Evolutionary conservation across 2,329 filamentous ascomycete genomes (phyloP).

Genomic region (Colletotrichum incanum): DNA sequence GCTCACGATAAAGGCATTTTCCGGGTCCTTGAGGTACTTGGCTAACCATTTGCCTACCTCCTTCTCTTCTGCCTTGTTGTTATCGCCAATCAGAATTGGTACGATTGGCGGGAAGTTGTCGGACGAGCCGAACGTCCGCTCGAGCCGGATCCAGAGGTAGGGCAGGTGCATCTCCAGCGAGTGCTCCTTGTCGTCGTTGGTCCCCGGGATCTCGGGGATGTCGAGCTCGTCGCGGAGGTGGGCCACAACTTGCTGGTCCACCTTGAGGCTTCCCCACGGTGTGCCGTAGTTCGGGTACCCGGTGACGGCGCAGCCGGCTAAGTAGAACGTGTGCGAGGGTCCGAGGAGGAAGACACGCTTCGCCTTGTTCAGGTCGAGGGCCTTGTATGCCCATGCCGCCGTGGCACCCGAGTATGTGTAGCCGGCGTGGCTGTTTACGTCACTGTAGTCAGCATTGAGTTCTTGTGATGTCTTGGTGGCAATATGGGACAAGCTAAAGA

Average conservation of each 20-base stretch:
- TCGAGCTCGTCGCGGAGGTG: conserved; percentile 53
- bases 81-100: conserved; percentile 89
- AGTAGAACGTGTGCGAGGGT: conserved; percentile 90
- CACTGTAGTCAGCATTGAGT: neutral
- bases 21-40: conserved; percentile 82
- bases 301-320: conserved; percentile 83
- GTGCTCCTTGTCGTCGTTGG: conserved; percentile 86
- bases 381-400: conserved; percentile 95
- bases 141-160: conserved; percentile 86
- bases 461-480: neutral
- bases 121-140: conserved; percentile 64
- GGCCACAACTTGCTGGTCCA: conserved; percentile 73
- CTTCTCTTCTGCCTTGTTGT: conserved; percentile 76
- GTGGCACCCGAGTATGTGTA: conserved; percentile 93
- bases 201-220: conserved; percentile 75
- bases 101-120: conserved; percentile 81
- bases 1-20: conserved; percentile 88
- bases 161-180: conserved; percentile 97
- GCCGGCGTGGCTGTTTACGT: conserved; percentile 83
- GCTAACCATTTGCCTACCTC: conserved; percentile 79
- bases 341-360: conserved; percentile 95
- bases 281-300: conserved; percentile 80
- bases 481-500: neutral
- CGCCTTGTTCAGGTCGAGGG: conserved; percentile 83
- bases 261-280: conserved; percentile 78